Evolutionary conservation across 371 early-diverging fungal species (phyloP).

Genomic region (Zychaea mexicana): DNA sequence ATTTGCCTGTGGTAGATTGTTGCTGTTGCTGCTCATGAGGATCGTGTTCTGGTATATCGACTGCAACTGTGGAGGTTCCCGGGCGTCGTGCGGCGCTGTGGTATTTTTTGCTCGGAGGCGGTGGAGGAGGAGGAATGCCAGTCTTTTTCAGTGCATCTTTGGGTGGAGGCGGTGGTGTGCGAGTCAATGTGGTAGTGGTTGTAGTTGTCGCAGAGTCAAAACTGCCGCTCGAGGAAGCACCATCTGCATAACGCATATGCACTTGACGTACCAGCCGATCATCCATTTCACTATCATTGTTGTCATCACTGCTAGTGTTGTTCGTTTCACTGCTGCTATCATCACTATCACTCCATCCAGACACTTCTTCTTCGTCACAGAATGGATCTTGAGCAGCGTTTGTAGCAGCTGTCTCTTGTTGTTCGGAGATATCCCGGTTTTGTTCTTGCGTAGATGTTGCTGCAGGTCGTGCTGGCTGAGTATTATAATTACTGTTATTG

Average conservation of each 20-base stretch:
- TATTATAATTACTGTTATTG: background rate
- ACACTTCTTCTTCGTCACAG: slow-evolving; percentile 20
- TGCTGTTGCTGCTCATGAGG: background rate
- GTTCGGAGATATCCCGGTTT: slow-evolving; percentile 2
- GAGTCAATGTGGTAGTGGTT: background rate
- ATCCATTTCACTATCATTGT: slow-evolving; percentile 9
- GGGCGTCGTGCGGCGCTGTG: slow-evolving; percentile 27
- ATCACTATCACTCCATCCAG: slow-evolving; percentile 7
- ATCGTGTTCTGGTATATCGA: slow-evolving; percentile 4
- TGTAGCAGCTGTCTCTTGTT: background rate
- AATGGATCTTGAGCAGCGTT: slow-evolving; percentile 19
- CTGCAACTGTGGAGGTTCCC: slow-evolving; percentile 2
- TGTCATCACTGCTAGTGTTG: slow-evolving; percentile 7
- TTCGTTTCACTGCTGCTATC: slow-evolving; percentile 6
- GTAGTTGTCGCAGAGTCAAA: background rate
- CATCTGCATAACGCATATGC: slow-evolving; percentile 9
- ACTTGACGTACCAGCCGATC: slow-evolving; percentile 12
- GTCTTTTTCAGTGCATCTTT: slow-evolving; percentile 10
- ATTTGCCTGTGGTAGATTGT: background rate
- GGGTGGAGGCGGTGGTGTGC: slow-evolving; percentile 14
- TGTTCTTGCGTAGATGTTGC: background rate
- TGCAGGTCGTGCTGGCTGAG: background rate
- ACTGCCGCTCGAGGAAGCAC: background rate
- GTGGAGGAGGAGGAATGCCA: slow-evolving; percentile 39
- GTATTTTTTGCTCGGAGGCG: slow-evolving; percentile 45